These are phyloP conservation scores for Nadsonia starkeyi-henricii DNA, from an alignment of 1,139 yeast species.

Conservation along the genomic window DNA sequence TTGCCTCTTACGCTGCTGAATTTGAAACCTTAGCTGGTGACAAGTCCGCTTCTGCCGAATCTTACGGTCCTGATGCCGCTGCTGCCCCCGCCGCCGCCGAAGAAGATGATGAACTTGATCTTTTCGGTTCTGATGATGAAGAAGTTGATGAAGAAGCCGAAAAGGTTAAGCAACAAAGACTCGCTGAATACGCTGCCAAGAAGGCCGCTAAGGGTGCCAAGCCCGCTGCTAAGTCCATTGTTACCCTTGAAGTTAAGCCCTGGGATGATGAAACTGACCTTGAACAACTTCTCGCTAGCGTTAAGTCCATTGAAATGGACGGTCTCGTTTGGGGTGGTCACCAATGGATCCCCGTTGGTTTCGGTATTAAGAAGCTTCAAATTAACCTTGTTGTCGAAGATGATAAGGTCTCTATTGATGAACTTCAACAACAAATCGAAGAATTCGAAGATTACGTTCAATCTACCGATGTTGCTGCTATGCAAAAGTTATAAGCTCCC, in stretches of 20 bases:
- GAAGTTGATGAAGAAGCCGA: slow-evolving; percentile 95
- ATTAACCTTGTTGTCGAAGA: slow-evolving; percentile 97
- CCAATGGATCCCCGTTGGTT: slow-evolving; percentile 94
- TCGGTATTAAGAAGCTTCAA: slow-evolving; percentile 98
- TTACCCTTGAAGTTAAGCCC: slow-evolving; percentile 95
- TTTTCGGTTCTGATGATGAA: slow-evolving; percentile 89
- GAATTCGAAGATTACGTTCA: slow-evolving; percentile 98
- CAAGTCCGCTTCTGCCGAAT: slow-evolving; percentile 22
- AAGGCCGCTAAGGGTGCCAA: slow-evolving; percentile 95
- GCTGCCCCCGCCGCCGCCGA: slow-evolving; percentile 58
- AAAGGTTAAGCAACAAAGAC: slow-evolving; percentile 90
- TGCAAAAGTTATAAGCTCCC: slow-evolving; percentile 73
- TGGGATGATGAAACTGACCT: slow-evolving; percentile 99
- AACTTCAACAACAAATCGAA: slow-evolving; percentile 71
- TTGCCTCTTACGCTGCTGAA: slow-evolving; percentile 81
- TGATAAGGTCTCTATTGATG: slow-evolving; percentile 85
- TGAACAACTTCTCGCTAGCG: slow-evolving; percentile 74
- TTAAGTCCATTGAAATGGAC: slow-evolving; percentile 69
- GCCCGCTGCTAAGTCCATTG: slow-evolving; percentile 96
- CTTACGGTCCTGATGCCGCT: slow-evolving; percentile 52
- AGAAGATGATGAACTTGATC: slow-evolving; percentile 83
- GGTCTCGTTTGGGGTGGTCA: slow-evolving; percentile 99
- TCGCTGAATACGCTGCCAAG: slow-evolving; percentile 95
- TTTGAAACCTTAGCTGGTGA: slow-evolving; percentile 33
- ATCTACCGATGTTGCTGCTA: slow-evolving; percentile 96